phyloP scores from a whole-genome alignment of 192 early-diverging fungal species.

The Anaeromyces robustus region DNA sequence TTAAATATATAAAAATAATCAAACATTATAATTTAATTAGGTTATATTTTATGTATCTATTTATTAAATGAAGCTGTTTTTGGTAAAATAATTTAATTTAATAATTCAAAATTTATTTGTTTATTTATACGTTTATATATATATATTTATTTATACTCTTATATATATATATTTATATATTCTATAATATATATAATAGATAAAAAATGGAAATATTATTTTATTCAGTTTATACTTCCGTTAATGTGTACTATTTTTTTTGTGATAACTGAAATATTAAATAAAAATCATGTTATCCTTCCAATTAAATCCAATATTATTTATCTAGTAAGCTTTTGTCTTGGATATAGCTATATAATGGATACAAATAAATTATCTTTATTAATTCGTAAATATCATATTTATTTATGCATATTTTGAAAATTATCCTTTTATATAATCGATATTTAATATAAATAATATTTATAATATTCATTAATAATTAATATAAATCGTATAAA shows the following conservation, averaged over 20 bases:
- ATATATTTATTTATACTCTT: too few species aligned
- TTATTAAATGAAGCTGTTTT: not conserved
- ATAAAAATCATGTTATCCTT: not conserved
- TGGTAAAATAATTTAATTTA: not conserved
- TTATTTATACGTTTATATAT: too few species aligned
- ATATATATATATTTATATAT: too few species aligned
- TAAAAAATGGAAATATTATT: not conserved
- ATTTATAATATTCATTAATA: not conserved
- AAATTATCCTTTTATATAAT: too few species aligned
- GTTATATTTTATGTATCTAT: not conserved
- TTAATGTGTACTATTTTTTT: not conserved
- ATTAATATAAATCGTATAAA: too few species aligned
- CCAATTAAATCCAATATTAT: not conserved
- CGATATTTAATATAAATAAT: too few species aligned
- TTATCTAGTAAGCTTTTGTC: not conserved
- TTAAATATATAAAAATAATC: too few species aligned
- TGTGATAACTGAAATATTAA: not conserved
- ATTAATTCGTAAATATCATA: not conserved
- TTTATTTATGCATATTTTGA: too few species aligned
- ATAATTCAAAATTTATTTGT: too few species aligned
- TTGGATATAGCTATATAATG: not conserved
- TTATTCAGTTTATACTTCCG: not conserved
- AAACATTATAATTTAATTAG: not conserved
- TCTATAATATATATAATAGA: not conserved
- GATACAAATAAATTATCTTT: not conserved